Conservation (phyloP, 1,139 yeast genomes). For the Pichia sp. region DNA sequence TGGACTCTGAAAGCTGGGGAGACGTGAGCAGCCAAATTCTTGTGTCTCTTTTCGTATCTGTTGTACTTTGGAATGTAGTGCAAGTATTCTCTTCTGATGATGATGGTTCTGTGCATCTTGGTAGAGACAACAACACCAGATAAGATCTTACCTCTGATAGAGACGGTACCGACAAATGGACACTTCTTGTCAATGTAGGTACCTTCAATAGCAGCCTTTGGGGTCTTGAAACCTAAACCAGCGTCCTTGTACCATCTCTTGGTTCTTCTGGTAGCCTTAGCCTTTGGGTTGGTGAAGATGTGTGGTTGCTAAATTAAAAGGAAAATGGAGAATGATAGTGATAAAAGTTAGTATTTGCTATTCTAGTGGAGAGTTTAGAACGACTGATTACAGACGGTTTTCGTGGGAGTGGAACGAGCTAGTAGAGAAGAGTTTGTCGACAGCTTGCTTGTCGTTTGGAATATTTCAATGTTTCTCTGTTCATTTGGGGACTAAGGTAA, state of each 20-base stretch:
- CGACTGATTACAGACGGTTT: too few relatives aligned
- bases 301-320: slow-evolving; percentile 80
- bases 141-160: slow-evolving; percentile 99
- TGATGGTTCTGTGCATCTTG: slow-evolving; percentile 99
- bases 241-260: slow-evolving; percentile 99
- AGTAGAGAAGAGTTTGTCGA: too few relatives aligned
- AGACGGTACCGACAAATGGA: slow-evolving; percentile 95
- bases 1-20: slow-evolving; percentile 99
- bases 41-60: slow-evolving; percentile 99
- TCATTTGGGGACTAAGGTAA: too few relatives aligned
- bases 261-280: slow-evolving; percentile 97
- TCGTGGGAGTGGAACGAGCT: too few relatives aligned
- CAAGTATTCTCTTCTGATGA: slow-evolving; percentile 99
- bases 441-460: too few relatives aligned
- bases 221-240: slow-evolving; percentile 99
- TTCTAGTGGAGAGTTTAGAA: not conserved
- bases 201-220: slow-evolving; percentile 97
- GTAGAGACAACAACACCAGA: slow-evolving; percentile 99
- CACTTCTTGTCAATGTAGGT: slow-evolving; percentile 99
- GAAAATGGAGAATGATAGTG: too few relatives aligned
- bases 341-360: slow-evolving; percentile 11
- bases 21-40: slow-evolving; percentile 99
- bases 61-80: slow-evolving; percentile 99
- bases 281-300: slow-evolving; percentile 99
- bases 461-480: too few relatives aligned